A percentile compares a stretch with the other conserved stretches of the same genome.
These are phyloP conservation scores for Paramecium tetraurelia DNA, from an alignment of 73 alveolate species.

Conservation along the genomic window DNA sequence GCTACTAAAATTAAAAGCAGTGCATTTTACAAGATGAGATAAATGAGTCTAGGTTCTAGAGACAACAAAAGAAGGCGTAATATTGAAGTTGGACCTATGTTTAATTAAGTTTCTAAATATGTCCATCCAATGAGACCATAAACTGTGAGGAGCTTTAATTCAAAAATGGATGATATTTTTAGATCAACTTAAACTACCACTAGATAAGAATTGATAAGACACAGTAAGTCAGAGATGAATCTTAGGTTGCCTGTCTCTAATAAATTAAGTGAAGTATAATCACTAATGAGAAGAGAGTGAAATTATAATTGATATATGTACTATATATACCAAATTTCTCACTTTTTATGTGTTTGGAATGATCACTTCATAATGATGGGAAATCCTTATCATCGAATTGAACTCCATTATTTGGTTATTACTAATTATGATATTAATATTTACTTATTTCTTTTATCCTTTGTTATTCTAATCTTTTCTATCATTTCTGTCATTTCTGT, in stretches of 20 bases:
- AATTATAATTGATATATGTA: not conserved
- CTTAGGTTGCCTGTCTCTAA: not conserved
- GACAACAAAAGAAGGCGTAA: not conserved
- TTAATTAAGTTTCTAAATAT: not conserved
- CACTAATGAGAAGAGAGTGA: not conserved
- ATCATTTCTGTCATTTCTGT: not conserved
- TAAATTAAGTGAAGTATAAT: not conserved
- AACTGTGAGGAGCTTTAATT: not conserved
- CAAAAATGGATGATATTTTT: not conserved
- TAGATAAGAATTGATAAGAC: not conserved
- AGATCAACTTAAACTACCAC: not conserved
- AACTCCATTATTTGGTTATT: not conserved
- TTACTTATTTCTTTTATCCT: not conserved
- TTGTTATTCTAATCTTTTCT: not conserved
- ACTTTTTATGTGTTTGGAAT: not conserved
- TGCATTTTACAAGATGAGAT: not conserved
- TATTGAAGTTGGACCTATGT: not conserved
- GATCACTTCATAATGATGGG: not conserved
- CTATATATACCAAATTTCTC: not conserved
- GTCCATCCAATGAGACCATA: not conserved
- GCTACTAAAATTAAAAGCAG: not conserved
- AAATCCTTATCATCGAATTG: constrained; percentile 4
- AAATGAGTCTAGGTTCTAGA: not conserved
- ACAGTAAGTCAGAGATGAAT: not conserved
- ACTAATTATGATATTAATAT: not conserved